Conservation (phyloP, 768 basidiomycete species). For the Pulveroboletus sp. region DNA sequence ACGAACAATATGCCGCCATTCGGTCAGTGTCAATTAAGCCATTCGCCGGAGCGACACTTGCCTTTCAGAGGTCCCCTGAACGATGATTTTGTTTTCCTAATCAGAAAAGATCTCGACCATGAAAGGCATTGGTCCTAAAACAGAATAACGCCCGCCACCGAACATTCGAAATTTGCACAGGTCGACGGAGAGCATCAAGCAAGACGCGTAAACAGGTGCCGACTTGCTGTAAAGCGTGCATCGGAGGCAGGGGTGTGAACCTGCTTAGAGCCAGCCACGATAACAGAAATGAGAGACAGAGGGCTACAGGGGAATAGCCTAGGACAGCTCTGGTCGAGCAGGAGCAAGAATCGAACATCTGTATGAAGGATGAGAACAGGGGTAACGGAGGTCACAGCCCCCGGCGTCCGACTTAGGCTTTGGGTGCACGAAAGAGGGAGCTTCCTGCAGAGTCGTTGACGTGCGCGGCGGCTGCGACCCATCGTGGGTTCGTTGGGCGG, state of each 20-base stretch:
- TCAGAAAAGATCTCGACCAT: background rate
- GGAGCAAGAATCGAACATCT: too few relatives aligned
- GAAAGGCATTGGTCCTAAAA: constrained; percentile 1
- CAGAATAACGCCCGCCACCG: constrained; percentile 6
- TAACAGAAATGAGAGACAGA: background rate
- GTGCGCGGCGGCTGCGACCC: background rate
- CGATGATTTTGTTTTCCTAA: background rate
- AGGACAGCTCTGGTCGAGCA: too few relatives aligned
- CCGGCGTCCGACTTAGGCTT: too few relatives aligned
- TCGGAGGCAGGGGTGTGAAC: background rate
- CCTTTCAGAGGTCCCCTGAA: constrained; percentile 9
- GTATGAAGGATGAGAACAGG: background rate
- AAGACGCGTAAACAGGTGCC: background rate
- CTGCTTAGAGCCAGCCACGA: background rate
- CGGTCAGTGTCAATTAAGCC: constrained; percentile 7
- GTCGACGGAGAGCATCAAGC: too few relatives aligned
- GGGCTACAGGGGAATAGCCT: background rate
- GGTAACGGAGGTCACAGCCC: background rate
- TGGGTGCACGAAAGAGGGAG: too few relatives aligned
- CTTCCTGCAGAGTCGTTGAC: background rate
- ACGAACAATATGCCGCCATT: background rate
- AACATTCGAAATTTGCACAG: background rate
- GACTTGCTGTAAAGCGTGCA: constrained; percentile 21
- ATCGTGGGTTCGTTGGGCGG: background rate
- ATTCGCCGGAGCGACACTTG: constrained; percentile 4